These are phyloP conservation scores for Aspergillus neoniger DNA, from an alignment of 2,329 filamentous ascomycete genomes.

Conservation along the genomic window DNA sequence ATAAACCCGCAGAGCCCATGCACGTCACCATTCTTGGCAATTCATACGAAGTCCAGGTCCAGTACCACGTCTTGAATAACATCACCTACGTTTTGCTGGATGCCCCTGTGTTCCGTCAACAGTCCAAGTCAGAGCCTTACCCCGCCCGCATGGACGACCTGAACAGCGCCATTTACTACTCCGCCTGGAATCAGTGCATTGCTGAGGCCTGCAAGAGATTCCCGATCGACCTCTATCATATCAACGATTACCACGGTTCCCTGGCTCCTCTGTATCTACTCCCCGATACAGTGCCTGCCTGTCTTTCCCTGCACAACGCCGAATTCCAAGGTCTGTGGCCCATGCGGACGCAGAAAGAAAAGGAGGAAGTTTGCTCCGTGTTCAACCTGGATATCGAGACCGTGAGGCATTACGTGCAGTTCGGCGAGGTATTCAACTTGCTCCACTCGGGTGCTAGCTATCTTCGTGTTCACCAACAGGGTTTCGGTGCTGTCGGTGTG, in stretches of 20 bases:
- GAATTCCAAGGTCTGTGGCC: constrained; percentile 70
- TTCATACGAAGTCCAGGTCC: constrained; percentile 61
- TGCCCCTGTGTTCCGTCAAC: constrained; percentile 65
- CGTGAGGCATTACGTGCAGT: constrained; percentile 63
- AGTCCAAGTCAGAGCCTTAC: constrained; percentile 63
- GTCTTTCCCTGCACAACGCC: constrained; percentile 66
- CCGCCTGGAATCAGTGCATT: constrained; percentile 70
- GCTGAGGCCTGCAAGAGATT: constrained; percentile 65
- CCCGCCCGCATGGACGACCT: constrained; percentile 69
- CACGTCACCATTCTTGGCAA: constrained; percentile 61
- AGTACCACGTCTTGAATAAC: constrained; percentile 63
- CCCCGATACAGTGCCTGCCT: constrained; percentile 61
- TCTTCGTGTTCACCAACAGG: constrained; percentile 66
- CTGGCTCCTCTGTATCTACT: constrained; percentile 65
- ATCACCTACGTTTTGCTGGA: constrained; percentile 69
- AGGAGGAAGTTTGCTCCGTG: constrained; percentile 63
- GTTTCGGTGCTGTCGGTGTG: constrained; percentile 67
- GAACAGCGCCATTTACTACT: constrained; percentile 67
- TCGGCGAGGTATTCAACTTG: constrained; percentile 68
- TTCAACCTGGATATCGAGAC: constrained; percentile 61
- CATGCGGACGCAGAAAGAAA: constrained; percentile 62
- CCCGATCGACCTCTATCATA: constrained; percentile 63
- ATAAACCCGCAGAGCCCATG: constrained; percentile 61
- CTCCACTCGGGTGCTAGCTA: constrained; percentile 66
- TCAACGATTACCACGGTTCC: constrained; percentile 66